These are phyloP conservation scores for Alternaria infectoria DNA, from an alignment of 2,329 filamentous ascomycete genomes.

Conservation along the genomic window DNA sequence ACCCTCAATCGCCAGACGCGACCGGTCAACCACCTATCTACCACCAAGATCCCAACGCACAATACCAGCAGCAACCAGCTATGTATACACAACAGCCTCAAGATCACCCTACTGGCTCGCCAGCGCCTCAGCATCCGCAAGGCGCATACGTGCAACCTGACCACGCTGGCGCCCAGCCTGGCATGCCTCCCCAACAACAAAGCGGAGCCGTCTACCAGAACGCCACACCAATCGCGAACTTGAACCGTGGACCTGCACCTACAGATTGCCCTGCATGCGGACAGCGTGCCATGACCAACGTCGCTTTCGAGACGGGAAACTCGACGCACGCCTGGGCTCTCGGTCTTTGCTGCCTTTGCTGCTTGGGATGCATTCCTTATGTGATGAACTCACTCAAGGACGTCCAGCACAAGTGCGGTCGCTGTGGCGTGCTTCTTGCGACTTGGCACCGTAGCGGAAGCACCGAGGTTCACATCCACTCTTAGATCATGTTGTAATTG, in stretches of 20 bases:
- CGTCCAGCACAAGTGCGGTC: constrained; percentile 56
- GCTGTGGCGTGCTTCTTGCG: constrained; percentile 54
- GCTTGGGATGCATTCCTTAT: constrained; percentile 58
- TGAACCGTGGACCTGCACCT: constrained; percentile 48
- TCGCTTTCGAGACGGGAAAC: constrained; percentile 45
- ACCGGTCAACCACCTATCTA: constrained; percentile 38
- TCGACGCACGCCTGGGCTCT: constrained; percentile 55
- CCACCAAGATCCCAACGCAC: constrained; percentile 39
- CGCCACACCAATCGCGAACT: constrained; percentile 41
- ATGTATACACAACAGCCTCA: constrained; percentile 28
- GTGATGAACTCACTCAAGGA: constrained; percentile 57
- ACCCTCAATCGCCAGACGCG: constrained; percentile 40
- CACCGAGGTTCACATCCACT: constrained; percentile 53
- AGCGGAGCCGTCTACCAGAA: constrained; percentile 44
- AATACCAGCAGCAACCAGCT: constrained; percentile 5
- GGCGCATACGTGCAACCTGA: constrained; percentile 24
- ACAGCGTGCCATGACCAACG: constrained; percentile 48
- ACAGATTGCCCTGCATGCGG: constrained; percentile 58
- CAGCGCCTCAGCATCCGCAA: constrained; percentile 32
- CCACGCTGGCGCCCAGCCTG: constrained; percentile 22
- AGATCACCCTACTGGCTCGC: constrained; percentile 22
- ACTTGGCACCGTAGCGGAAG: constrained; percentile 58
- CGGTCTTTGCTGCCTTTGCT: constrained; percentile 52
- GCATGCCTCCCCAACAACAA: constrained; percentile 45
- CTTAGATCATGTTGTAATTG: constrained; percentile 16